Evolutionary conservation across 148 eudicot genomes (phyloP).

Genomic region (Chenopodium album): DNA sequence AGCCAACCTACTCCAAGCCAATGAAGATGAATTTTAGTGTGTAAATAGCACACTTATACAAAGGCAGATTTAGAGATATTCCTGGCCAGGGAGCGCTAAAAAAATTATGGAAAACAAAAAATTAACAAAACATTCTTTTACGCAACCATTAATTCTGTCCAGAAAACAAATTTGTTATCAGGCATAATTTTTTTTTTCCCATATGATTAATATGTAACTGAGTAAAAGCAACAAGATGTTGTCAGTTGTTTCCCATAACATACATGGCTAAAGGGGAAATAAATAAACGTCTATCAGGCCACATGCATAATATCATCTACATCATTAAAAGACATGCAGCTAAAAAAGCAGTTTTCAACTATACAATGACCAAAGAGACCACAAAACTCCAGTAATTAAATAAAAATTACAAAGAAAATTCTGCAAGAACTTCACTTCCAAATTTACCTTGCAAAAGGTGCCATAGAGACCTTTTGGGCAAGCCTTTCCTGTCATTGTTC

Average conservation of each 20-base stretch:
- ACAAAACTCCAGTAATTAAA: background rate
- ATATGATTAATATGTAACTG: background rate
- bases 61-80: background rate
- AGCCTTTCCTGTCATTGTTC: slow-evolving; percentile 78
- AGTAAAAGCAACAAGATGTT: background rate
- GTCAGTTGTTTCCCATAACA: background rate
- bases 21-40: background rate
- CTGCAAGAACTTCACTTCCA: background rate
- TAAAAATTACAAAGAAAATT: background rate
- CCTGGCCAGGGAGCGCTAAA: background rate
- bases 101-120: background rate
- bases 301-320: background rate
- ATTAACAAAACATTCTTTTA: background rate
- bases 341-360: background rate
- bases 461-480: slow-evolving; percentile 93
- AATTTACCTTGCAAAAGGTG: slow-evolving; percentile 66
- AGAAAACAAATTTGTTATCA: background rate
- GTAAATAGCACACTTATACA: background rate
- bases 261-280: background rate
- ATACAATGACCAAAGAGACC: background rate
- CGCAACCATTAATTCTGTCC: background rate
- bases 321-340: background rate
- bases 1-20: background rate
- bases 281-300: background rate
- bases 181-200: background rate